phyloP scores from a whole-genome alignment of 2,329 filamentous ascomycete genomes.

The Neonectria faginata region DNA sequence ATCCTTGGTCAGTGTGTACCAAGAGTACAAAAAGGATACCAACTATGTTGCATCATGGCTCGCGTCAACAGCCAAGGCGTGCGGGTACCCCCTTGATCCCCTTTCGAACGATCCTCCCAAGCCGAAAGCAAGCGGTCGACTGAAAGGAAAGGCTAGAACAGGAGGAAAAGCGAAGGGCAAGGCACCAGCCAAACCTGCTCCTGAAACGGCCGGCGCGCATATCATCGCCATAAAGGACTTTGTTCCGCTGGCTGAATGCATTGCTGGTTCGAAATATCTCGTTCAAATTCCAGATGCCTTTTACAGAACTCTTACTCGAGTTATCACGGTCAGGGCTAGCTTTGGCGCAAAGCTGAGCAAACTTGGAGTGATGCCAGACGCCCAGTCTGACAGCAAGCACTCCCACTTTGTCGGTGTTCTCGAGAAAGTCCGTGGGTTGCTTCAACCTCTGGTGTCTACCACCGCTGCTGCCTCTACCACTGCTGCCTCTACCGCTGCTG shows the following conservation, averaged over 20 bases:
- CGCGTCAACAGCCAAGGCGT: slow-evolving; percentile 53
- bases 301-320: slow-evolving; percentile 47
- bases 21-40: slow-evolving; percentile 56
- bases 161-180: slow-evolving; percentile 26
- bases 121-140: slow-evolving; percentile 33
- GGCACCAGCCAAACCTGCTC: not conserved
- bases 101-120: slow-evolving; percentile 16
- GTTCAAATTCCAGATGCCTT: slow-evolving; percentile 48
- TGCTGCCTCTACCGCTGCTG: not conserved
- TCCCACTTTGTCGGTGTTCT: slow-evolving; percentile 51
- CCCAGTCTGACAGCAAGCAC: slow-evolving; percentile 45
- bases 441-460: slow-evolving; percentile 28
- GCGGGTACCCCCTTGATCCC: slow-evolving; percentile 45
- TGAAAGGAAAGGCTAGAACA: slow-evolving; percentile 44
- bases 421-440: slow-evolving; percentile 48
- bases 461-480: not conserved
- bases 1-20: slow-evolving; percentile 48
- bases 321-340: slow-evolving; percentile 50
- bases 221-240: slow-evolving; percentile 54
- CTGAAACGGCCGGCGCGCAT: slow-evolving; percentile 41
- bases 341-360: slow-evolving; percentile 43
- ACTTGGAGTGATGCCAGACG: slow-evolving; percentile 30
- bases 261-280: slow-evolving; percentile 40
- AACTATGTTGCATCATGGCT: slow-evolving; percentile 56
- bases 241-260: slow-evolving; percentile 52